A percentile compares a stretch with the other conserved stretches of the same genome.
phyloP scores from a whole-genome alignment of 1,139 yeast species.

The Petasospora rhodanensis region DNA sequence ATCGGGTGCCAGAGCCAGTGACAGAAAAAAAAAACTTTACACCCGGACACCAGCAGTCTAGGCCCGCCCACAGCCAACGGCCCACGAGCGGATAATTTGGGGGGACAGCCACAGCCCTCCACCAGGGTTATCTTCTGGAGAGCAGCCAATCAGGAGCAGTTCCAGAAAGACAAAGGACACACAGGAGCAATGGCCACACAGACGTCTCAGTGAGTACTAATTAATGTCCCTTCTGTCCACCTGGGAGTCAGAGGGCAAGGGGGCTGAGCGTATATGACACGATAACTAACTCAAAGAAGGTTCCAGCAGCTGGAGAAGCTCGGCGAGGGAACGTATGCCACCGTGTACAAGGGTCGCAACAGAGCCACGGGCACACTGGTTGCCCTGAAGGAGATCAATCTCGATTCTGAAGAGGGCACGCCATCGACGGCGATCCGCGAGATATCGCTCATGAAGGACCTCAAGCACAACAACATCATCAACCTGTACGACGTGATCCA shows the following conservation, averaged over 20 bases:
- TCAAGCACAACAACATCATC: slow-evolving; percentile 91
- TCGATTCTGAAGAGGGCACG: slow-evolving; percentile 96
- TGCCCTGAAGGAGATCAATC: slow-evolving; percentile 88
- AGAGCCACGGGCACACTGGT: slow-evolving; percentile 89
- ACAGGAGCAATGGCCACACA: slow-evolving; percentile 11
- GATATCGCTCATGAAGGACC: slow-evolving; percentile 92
- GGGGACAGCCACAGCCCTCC: background rate
- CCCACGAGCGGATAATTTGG: background rate
- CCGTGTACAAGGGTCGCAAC: slow-evolving; percentile 94
- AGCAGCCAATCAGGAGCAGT: too few relatives aligned
- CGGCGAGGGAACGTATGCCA: slow-evolving; percentile 98
- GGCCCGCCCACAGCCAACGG: too few relatives aligned
- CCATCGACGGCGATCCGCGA: slow-evolving; percentile 98
- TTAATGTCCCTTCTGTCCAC: too few relatives aligned
- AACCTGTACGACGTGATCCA: slow-evolving; percentile 93
- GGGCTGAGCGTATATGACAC: too few relatives aligned
- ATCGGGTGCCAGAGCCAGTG: too few relatives aligned
- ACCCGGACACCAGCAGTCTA: too few relatives aligned
- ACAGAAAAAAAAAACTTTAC: slow-evolving; percentile 1
- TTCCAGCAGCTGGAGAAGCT: slow-evolving; percentile 65
- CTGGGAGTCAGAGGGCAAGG: too few relatives aligned
- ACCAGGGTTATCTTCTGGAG: too few relatives aligned
- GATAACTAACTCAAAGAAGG: too few relatives aligned
- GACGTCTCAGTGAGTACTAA: slow-evolving; percentile 13
- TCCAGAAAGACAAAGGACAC: too few relatives aligned